Base-by-base conservation (phyloP, 2,329 filamentous ascomycete genomes). In the Dothistroma pini region DNA sequence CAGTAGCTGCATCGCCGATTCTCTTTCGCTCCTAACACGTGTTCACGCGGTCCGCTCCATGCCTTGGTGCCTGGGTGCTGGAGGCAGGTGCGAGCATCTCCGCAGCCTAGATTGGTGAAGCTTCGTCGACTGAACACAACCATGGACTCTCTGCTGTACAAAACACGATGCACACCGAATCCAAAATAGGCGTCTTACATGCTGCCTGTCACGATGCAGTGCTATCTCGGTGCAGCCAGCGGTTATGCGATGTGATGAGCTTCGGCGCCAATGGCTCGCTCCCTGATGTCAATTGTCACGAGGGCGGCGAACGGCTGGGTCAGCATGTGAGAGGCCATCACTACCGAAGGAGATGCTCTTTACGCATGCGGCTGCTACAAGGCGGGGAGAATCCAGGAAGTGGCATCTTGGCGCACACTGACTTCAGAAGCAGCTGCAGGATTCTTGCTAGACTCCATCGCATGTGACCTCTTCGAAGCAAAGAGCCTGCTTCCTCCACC, bases 191-290 rank as follows among this genome's bases (percentile, higher is more conserved):
- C 21, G 32, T 12, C n/a, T n/a, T 31, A 35, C n/a, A 12, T 29
- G 8, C 14, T 25, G 19, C 9, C 35, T 54, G 38, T 59, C 49
- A 54, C 14, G 14, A 38, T 54, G 57, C 38, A 49, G 57, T 54
- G 50, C 50, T 54, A 35, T 50, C 19, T 48, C 32, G 2, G 10
- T 6, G 10, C 32, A 25, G 29, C 25, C 48, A 2, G 50, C 50
- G 57, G 8, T 35, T 59, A 59, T 59, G 57, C 57, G 34, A 21
- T 34, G 57, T 59, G 57, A 59, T 59, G 57, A 41, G 22, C 25
- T 47, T 7, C 50, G 19, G 58, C 51, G 38, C 58, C 58, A 60
- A 52, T 50, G 58, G 32, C 22, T 38, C 22, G 8, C 16, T 44
- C 50, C 31, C n/a, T n/a, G n/a, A n/a, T n/a, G n/a, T n/a, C 44